A percentile compares a stretch with the other conserved stretches of the same genome.
Evolutionary conservation across 257 asterid genomes (phyloP).

Genomic region (Lycium barbarum): DNA sequence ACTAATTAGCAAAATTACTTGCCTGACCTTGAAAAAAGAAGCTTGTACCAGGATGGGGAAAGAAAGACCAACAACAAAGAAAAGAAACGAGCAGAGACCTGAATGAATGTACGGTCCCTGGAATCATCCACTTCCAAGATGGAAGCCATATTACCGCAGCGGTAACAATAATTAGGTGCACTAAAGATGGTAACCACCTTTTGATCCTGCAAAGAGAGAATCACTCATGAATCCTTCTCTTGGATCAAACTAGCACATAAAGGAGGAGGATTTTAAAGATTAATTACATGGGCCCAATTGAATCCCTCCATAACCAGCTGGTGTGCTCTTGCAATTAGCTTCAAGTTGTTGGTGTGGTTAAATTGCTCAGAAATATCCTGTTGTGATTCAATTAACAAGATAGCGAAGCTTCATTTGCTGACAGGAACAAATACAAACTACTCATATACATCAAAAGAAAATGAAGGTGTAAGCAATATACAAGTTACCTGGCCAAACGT

Average conservation of each 20-base stretch:
- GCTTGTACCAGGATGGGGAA: neutral
- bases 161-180: slow-evolving; percentile 86
- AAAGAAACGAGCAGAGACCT: slow-evolving; percentile 45
- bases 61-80: neutral
- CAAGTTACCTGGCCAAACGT: slow-evolving; percentile 76
- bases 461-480: neutral
- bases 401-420: neutral
- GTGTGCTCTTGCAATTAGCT: slow-evolving; percentile 90
- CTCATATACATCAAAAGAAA: neutral
- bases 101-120: slow-evolving; percentile 76
- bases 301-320: slow-evolving; percentile 94
- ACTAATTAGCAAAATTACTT: neutral
- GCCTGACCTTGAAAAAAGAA: neutral
- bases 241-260: neutral
- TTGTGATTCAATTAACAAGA: slow-evolving; percentile 23
- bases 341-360: slow-evolving; percentile 72
- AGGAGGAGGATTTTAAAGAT: neutral
- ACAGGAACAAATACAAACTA: slow-evolving; percentile 8
- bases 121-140: slow-evolving; percentile 84
- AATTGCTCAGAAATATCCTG: slow-evolving; percentile 91
- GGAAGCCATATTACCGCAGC: slow-evolving; percentile 90
- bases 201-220: slow-evolving; percentile 59
- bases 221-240: slow-evolving; percentile 6
- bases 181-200: slow-evolving; percentile 84
- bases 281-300: slow-evolving; percentile 85